Evolutionary conservation across 176 grass and related monocot genomes (phyloP).

Genomic region (Aegilops umbellulata): DNA sequence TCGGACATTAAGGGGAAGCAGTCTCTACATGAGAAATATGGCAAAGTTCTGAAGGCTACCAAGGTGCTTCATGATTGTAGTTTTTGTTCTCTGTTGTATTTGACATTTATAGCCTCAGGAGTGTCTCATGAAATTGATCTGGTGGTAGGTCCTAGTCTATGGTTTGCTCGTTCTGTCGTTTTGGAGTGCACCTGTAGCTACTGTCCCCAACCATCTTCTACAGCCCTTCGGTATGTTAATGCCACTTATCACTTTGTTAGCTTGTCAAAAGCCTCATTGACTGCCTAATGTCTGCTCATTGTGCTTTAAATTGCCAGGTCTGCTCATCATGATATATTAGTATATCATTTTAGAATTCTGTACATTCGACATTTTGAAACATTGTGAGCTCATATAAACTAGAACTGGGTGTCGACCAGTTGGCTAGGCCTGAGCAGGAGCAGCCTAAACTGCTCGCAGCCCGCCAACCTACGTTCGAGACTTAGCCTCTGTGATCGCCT

Average conservation of each 20-base stretch:
- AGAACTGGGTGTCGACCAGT: not conserved
- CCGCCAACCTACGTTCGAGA: not conserved
- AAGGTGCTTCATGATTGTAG: conserved; percentile 55
- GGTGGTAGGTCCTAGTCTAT: conserved; percentile 67
- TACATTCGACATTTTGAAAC: not conserved
- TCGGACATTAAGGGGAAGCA: conserved; percentile 58
- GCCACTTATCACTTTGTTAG: conserved; percentile 3
- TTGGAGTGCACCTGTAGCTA: conserved; percentile 73
- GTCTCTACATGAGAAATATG: conserved; percentile 52
- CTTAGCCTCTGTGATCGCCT: not conserved
- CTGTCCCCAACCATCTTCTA: conserved; percentile 75
- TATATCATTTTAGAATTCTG: not conserved
- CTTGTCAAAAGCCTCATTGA: not conserved
- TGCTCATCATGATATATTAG: not conserved
- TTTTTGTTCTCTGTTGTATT: not conserved
- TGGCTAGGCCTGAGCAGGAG: not conserved
- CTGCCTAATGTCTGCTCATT: not conserved
- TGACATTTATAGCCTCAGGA: not conserved
- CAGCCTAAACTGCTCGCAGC: not conserved
- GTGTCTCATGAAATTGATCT: conserved; percentile 35
- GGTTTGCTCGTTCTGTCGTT: conserved; percentile 49
- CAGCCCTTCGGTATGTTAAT: conserved; percentile 82
- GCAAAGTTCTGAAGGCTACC: conserved; percentile 43
- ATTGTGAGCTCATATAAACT: not conserved
- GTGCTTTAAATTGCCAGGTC: not conserved